Conservation (phyloP, 257 asterid species). For the Knoxia roxburghii region DNA sequence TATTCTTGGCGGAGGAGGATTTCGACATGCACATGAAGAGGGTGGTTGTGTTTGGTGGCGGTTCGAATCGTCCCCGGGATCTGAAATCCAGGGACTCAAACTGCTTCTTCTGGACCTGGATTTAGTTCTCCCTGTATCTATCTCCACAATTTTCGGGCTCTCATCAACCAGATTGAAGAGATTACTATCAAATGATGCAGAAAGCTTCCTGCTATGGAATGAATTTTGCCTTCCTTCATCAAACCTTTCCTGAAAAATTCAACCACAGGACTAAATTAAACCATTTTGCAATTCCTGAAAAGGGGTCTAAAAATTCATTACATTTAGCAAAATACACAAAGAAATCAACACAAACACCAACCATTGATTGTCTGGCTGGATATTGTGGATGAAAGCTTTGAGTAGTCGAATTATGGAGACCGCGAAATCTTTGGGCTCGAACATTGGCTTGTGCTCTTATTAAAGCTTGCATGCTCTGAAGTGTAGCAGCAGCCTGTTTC, state of each 20-base stretch:
- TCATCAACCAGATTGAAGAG: slow-evolving; percentile 34
- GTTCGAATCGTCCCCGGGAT: slow-evolving; percentile 28
- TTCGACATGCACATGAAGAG: slow-evolving; percentile 24
- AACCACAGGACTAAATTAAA: neutral
- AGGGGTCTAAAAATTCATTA: neutral
- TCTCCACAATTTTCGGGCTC: slow-evolving; percentile 70
- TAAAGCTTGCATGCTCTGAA: slow-evolving; percentile 78
- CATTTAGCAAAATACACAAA: neutral
- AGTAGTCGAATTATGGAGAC: slow-evolving; percentile 9
- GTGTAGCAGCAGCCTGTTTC: slow-evolving; percentile 65
- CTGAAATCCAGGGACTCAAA: slow-evolving; percentile 26
- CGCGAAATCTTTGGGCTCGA: slow-evolving; percentile 56
- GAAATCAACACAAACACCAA: neutral
- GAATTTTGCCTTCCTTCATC: slow-evolving; percentile 34
- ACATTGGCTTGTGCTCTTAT: slow-evolving; percentile 70
- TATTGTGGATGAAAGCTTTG: slow-evolving; percentile 22
- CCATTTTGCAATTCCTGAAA: neutral
- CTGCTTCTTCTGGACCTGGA: slow-evolving; percentile 50
- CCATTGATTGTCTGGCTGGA: slow-evolving; percentile 42
- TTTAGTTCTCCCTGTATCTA: slow-evolving; percentile 62
- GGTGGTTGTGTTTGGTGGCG: slow-evolving; percentile 24
- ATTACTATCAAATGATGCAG: slow-evolving; percentile 40
- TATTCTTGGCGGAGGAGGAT: slow-evolving; percentile 21
- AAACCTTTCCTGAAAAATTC: slow-evolving; percentile 30
- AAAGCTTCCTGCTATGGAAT: slow-evolving; percentile 42